Conservation (phyloP, 768 basidiomycete species). For the Kwoniella dendrophila region DNA sequence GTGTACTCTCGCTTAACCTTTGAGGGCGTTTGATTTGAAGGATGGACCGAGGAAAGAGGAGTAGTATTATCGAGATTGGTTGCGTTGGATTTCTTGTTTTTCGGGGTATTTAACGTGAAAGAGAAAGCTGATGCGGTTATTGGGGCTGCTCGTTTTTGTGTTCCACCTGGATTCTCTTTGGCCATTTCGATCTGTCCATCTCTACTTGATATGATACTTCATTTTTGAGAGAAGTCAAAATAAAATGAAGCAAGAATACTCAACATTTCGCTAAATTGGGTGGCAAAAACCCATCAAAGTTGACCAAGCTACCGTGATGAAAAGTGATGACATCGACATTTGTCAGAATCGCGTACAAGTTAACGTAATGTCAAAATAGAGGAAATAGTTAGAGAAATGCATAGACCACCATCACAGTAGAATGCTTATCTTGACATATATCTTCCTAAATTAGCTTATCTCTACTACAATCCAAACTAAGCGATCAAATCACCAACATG, state of each 20-base stretch:
- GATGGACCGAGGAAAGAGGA: conserved; percentile 3
- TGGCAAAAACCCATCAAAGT: conserved; percentile 11
- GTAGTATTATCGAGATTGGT: neutral
- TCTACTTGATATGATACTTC: neutral
- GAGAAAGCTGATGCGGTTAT: conserved; percentile 34
- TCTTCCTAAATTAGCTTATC: neutral
- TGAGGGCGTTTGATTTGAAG: neutral
- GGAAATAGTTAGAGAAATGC: too few species aligned
- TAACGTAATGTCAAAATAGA: too few species aligned
- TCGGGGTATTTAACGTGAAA: conserved; percentile 33
- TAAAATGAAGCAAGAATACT: neutral
- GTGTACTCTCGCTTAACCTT: neutral
- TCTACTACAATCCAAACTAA: neutral
- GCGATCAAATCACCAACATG: too few species aligned
- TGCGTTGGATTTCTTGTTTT: conserved; percentile 14
- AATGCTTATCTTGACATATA: neutral
- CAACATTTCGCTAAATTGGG: neutral
- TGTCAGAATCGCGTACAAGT: neutral
- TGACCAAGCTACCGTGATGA: conserved; percentile 4
- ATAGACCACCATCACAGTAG: too few species aligned
- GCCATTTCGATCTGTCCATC: too few species aligned
- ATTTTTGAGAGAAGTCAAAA: neutral
- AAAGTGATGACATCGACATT: conserved; percentile 15
- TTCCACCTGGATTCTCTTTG: neutral
- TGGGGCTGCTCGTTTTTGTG: conserved; percentile 17